Percentiles rank a stretch among this genome's conserved stretches.
Conservation (phyloP, 495 filamentous ascomycete genomes). For the Neurospora intermedia region DNA sequence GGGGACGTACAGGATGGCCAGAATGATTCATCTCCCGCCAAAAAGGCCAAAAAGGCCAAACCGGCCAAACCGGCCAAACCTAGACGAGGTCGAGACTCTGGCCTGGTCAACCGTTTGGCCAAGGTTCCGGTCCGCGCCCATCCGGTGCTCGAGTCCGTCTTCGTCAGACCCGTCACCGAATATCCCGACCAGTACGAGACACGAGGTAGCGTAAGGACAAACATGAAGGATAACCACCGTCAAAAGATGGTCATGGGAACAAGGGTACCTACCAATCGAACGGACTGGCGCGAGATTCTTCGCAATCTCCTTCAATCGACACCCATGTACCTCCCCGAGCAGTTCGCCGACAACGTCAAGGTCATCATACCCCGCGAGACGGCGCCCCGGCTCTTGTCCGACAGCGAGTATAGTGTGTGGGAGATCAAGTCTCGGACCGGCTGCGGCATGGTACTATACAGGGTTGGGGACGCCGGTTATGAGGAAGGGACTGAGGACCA, state of each 20-base stretch:
- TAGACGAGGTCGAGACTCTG: neutral
- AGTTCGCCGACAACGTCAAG: conserved; percentile 3
- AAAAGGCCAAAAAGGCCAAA: too few species aligned
- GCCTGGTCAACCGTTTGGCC: conserved; percentile 11
- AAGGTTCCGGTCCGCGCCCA: conserved; percentile 14
- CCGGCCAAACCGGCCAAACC: neutral
- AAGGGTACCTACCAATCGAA: neutral
- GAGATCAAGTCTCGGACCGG: conserved; percentile 10
- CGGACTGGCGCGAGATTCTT: conserved; percentile 21
- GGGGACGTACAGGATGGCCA: neutral
- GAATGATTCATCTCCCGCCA: neutral
- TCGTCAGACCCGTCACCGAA: conserved; percentile 10
- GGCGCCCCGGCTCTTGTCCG: neutral
- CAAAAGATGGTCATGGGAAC: conserved; percentile 3
- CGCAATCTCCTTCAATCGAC: conserved; percentile 10
- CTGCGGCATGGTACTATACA: conserved; percentile 5
- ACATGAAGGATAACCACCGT: neutral
- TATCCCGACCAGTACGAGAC: conserved; percentile 11
- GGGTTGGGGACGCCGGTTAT: neutral
- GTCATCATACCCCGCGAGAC: conserved; percentile 6
- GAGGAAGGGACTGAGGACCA: neutral
- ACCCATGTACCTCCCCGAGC: neutral
- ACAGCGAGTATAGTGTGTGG: conserved; percentile 7
- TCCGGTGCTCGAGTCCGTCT: conserved; percentile 8
- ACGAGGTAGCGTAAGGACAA: neutral